A percentile compares a stretch with the other conserved stretches of the same genome.
Evolutionary conservation across 2,329 filamentous ascomycete species (phyloP).

Genomic region (Phyllachora maydis): DNA sequence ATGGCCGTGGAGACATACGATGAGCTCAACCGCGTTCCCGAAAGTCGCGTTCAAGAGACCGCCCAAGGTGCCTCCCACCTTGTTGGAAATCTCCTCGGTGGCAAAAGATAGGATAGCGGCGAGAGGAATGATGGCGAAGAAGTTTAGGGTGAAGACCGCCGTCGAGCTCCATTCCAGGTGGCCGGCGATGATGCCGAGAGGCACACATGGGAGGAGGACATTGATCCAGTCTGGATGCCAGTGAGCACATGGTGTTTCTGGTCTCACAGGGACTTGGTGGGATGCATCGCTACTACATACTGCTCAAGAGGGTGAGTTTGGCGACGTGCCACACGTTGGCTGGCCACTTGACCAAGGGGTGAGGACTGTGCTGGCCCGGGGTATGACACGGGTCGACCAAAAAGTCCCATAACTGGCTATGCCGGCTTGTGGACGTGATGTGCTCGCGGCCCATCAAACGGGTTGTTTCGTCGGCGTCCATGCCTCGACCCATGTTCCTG

Average conservation of each 20-base stretch:
- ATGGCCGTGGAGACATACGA: constrained; percentile 26
- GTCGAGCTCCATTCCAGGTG: constrained; percentile 39
- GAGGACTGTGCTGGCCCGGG: constrained; percentile 28
- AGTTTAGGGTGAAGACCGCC: constrained; percentile 56
- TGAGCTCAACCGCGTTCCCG: constrained; percentile 62
- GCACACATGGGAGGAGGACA: constrained; percentile 52
- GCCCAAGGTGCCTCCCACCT: constrained; percentile 53
- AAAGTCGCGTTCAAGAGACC: constrained; percentile 60
- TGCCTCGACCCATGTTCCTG: neutral
- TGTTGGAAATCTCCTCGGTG: constrained; percentile 55
- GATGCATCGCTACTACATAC: constrained; percentile 21
- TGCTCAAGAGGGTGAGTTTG: constrained; percentile 37
- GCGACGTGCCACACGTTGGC: constrained; percentile 31
- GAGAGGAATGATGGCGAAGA: constrained; percentile 60
- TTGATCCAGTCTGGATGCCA: constrained; percentile 35
- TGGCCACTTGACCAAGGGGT: constrained; percentile 19
- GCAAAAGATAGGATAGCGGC: constrained; percentile 57
- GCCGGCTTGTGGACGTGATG: constrained; percentile 1
- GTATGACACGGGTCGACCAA: constrained; percentile 27
- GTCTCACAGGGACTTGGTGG: neutral
- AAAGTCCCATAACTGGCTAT: constrained; percentile 12
- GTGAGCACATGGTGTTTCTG: constrained; percentile 1
- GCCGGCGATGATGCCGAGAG: constrained; percentile 50
- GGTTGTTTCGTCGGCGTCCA: constrained; percentile 2
- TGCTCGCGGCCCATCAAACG: constrained; percentile 4